Evolutionary conservation across 202 grass and related monocot species (phyloP).

Genomic region (Zoysia matrella): DNA sequence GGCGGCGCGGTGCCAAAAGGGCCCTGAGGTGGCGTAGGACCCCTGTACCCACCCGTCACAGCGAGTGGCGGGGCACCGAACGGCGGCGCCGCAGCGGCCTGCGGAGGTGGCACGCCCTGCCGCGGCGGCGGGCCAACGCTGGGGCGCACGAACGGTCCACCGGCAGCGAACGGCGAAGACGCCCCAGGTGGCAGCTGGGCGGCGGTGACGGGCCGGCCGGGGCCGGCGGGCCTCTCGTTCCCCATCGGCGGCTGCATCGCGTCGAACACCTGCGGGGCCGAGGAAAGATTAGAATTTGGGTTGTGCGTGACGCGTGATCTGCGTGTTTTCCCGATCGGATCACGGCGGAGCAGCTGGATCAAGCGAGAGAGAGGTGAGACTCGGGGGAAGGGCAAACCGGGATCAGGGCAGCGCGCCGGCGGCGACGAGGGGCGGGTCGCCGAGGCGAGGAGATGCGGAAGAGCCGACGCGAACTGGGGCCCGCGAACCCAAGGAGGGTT

Average conservation of each 20-base stretch:
- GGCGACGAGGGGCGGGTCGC: neutral
- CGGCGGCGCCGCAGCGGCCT: neutral
- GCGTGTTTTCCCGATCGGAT: constrained; percentile 42
- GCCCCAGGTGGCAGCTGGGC: constrained; percentile 32
- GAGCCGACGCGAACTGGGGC: constrained; percentile 8
- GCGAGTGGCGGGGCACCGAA: constrained; percentile 27
- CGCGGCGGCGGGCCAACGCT: constrained; percentile 10
- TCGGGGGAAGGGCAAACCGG: constrained; percentile 21
- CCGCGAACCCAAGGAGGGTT: too few relatives aligned
- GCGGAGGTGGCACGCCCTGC: constrained; percentile 21
- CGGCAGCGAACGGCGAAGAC: neutral
- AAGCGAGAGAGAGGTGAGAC: neutral
- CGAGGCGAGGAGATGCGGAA: constrained; percentile 2
- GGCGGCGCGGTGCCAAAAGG: neutral
- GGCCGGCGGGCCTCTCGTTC: constrained; percentile 45
- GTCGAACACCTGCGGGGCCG: constrained; percentile 34
- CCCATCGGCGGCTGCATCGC: constrained; percentile 58
- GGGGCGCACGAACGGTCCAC: neutral
- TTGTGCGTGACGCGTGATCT: constrained; percentile 24
- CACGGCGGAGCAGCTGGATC: constrained; percentile 41
- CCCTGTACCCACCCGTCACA: constrained; percentile 43
- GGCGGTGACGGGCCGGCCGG: constrained; percentile 40
- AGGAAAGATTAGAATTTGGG: constrained; percentile 7
- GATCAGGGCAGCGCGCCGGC: constrained; percentile 44
- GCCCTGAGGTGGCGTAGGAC: constrained; percentile 1